A percentile compares a stretch with the other conserved stretches of the same genome.
phyloP scores from a whole-genome alignment of 371 early-diverging fungal species.

The Cokeromyces recurvatus region DNA sequence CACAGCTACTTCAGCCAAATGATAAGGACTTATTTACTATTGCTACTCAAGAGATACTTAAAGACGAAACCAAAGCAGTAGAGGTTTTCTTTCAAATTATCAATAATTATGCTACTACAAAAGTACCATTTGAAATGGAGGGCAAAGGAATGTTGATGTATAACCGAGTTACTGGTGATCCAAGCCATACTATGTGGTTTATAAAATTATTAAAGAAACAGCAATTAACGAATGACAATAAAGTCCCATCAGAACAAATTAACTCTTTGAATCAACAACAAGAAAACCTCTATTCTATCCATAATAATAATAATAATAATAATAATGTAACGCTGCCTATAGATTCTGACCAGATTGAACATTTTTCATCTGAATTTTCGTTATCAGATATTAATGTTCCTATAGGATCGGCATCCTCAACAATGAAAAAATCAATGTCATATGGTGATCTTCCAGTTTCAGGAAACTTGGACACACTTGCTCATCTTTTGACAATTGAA shows the following conservation, averaged over 20 bases:
- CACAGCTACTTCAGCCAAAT: slow-evolving; percentile 38
- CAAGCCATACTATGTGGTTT: slow-evolving; percentile 86
- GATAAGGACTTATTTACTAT: slow-evolving; percentile 60
- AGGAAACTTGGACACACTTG: not conserved
- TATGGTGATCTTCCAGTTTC: slow-evolving; percentile 10
- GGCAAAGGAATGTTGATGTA: slow-evolving; percentile 92
- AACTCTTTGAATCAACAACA: not conserved
- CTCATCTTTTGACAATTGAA: slow-evolving; percentile 14
- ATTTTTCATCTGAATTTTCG: not conserved
- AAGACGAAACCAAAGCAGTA: slow-evolving; percentile 68
- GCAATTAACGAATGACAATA: slow-evolving; percentile 15
- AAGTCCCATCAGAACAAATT: not conserved
- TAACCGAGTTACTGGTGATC: slow-evolving; percentile 60
- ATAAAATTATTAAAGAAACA: slow-evolving; percentile 49
- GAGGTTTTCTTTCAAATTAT: slow-evolving; percentile 72
- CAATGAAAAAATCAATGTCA: slow-evolving; percentile 12
- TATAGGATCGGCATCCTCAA: no score
- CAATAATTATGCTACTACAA: slow-evolving; percentile 16
- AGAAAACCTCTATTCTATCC: no score
- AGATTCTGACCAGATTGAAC: no score
- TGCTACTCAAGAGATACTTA: slow-evolving; percentile 64
- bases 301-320: no score
- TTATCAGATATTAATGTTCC: not conserved
- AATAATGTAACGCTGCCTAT: no score
- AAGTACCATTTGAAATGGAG: slow-evolving; percentile 67